These are phyloP conservation scores for Spathaspora passalidarum DNA, from an alignment of 805 yeast genomes.

Conservation along the genomic window DNA sequence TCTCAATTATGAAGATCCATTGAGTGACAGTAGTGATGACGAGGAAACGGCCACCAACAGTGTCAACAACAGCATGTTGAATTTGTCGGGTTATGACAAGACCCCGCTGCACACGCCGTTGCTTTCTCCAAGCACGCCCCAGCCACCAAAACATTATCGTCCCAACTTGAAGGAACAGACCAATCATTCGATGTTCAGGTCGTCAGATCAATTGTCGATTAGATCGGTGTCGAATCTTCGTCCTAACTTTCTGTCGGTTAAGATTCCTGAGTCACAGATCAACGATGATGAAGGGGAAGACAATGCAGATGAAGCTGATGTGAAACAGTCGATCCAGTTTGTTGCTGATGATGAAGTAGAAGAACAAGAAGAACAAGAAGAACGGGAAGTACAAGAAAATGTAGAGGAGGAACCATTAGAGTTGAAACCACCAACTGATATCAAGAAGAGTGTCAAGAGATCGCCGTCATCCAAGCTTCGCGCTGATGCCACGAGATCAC, in stretches of 20 bases:
- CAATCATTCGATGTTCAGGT: constrained; percentile 1
- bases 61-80: background rate
- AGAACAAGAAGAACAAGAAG: constrained; percentile 14
- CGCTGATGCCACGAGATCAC: background rate
- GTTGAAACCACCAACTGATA: constrained; percentile 5
- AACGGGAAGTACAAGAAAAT: constrained; percentile 10
- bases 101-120: background rate
- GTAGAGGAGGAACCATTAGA: background rate
- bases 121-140: background rate
- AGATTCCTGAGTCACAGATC: constrained; percentile 65
- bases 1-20: constrained; percentile 20
- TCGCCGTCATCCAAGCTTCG: constrained; percentile 6
- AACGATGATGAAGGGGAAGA: constrained; percentile 63
- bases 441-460: background rate
- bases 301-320: constrained; percentile 56
- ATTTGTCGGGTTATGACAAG: background rate
- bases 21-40: constrained; percentile 8
- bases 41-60: constrained; percentile 7
- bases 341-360: constrained; percentile 49
- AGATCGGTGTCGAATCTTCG: constrained; percentile 38
- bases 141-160: background rate
- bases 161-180: background rate
- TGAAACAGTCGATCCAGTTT: constrained; percentile 59
- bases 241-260: constrained; percentile 69
- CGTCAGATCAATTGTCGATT: constrained; percentile 28